Evolutionary conservation across 2,329 filamentous ascomycete genomes (phyloP), one percentile per base, ranked within the genome.

Genomic region (Ascochyta pisi): DNA sequence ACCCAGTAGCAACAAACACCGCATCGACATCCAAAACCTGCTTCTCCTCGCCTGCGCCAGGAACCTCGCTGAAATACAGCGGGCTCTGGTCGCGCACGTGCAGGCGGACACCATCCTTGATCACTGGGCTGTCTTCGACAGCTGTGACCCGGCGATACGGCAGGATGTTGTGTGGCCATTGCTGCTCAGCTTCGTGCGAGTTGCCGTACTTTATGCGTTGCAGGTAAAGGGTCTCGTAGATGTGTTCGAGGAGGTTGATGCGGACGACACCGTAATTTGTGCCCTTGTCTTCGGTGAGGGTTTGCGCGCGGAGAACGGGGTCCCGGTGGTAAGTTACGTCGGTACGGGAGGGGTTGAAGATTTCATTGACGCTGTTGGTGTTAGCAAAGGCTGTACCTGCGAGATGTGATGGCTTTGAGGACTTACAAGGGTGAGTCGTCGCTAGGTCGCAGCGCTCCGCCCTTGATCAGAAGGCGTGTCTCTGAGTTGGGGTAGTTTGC

Each of bases 241-340:
- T 85, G 54, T 89, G 85, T 76, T 98, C 94, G 54, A 98, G 90
- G 46, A 98, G 84, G 63, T 91, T 86, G n/a, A 96, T 84, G 7
- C 94, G 88, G 3, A 99, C 94, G 4, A 98, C 94, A 48, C 92
- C 90, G 75, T 98, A 98, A 80, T 98, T 98, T 58, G 94, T 98
- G 27, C 87, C 87, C 57, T 89, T 89, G 65, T 96, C 91, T 48
- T 87, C 86, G 15, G 82, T 78, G 47, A 96, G 80, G 24, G 81
- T 80, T 13, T 79, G 77, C 29, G 83, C 79, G 44, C 93, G 89
- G 58, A 87, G 81, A 40, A 82, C 79, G 1, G 87, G 78, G 0
- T 88, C 81, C 63, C 88, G 86, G 44, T 84, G 79, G 79, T 87
- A 97, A 65, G 96, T 85, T 40, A 82, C 82, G 73, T 96, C 90